Evolutionary conservation across 2,329 filamentous ascomycete species (phyloP).

Genomic region (Ustilaginoidea virens): DNA sequence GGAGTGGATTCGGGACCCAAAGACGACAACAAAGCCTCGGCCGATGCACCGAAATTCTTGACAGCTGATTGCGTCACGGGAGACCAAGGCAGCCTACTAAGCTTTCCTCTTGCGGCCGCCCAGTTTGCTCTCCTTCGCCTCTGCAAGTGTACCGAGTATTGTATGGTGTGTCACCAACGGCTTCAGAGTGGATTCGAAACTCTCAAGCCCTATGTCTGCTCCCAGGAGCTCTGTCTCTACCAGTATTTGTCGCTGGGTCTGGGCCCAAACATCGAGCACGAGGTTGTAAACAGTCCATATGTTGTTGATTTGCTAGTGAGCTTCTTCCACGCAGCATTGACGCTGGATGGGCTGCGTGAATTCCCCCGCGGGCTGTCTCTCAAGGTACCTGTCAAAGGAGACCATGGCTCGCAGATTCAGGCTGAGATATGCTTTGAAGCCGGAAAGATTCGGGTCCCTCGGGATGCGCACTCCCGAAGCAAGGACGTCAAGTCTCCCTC

Average conservation of each 20-base stretch:
- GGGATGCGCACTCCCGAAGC: neutral
- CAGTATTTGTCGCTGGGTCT: conserved; percentile 82
- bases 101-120: conserved; percentile 44
- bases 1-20: no score
- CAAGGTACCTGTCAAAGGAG: conserved; percentile 12
- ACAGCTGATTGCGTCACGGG: conserved; percentile 15
- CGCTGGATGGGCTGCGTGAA: conserved; percentile 21
- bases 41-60: conserved; percentile 8
- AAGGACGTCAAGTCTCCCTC: no score
- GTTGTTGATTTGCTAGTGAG: conserved; percentile 76
- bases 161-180: conserved; percentile 65
- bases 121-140: conserved; percentile 68
- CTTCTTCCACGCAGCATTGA: conserved; percentile 56
- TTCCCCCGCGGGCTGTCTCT: conserved; percentile 27
- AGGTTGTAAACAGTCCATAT: conserved; percentile 62
- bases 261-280: conserved; percentile 72
- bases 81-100: conserved; percentile 21
- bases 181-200: conserved; percentile 50
- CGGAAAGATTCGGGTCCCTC: neutral
- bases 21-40: no score
- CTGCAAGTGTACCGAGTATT: conserved; percentile 71
- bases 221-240: conserved; percentile 59
- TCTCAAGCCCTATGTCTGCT: conserved; percentile 68
- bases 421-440: neutral
- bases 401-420: neutral